These are phyloP conservation scores for Russula sp. DNA, from an alignment of 768 basidiomycete genomes.

Conservation along the genomic window DNA sequence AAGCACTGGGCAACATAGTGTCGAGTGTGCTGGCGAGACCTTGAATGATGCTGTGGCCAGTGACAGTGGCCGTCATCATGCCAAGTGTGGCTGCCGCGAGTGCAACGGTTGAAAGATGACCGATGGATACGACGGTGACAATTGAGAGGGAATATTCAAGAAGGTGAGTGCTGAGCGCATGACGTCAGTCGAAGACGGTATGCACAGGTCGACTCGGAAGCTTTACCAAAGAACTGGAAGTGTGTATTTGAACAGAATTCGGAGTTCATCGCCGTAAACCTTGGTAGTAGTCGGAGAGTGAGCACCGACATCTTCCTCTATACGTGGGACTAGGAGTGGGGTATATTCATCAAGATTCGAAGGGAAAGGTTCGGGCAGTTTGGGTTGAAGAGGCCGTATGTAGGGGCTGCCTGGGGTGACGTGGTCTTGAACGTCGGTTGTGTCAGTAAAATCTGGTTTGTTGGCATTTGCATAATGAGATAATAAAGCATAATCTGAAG, in stretches of 20 bases:
- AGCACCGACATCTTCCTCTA: slow-evolving; percentile 43
- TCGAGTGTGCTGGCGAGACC: slow-evolving; percentile 85
- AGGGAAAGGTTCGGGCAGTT: slow-evolving; percentile 30
- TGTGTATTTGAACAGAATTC: slow-evolving; percentile 55
- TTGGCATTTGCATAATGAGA: slow-evolving; percentile 40
- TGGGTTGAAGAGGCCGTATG: slow-evolving; percentile 35
- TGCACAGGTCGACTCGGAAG: neutral
- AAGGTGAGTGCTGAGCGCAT: slow-evolving; percentile 53
- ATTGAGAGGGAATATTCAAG: slow-evolving; percentile 85
- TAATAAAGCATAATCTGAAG: slow-evolving; percentile 60
- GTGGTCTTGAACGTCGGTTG: neutral
- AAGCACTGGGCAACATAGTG: slow-evolving; percentile 89
- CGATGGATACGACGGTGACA: slow-evolving; percentile 79
- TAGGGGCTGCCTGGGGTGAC: slow-evolving; percentile 23
- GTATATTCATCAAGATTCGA: slow-evolving; percentile 28
- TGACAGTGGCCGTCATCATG: slow-evolving; percentile 47
- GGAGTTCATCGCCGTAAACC: slow-evolving; percentile 53
- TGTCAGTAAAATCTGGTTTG: slow-evolving; percentile 11
- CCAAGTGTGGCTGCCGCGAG: slow-evolving; percentile 64
- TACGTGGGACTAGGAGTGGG: slow-evolving; percentile 43
- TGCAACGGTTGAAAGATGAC: slow-evolving; percentile 85
- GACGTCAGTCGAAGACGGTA: neutral
- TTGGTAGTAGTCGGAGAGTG: slow-evolving; percentile 23
- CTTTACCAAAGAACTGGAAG: slow-evolving; percentile 64
- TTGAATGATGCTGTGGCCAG: slow-evolving; percentile 74